Base-by-base conservation (phyloP, 495 filamentous ascomycete genomes). In the Podospora anserina region DNA sequence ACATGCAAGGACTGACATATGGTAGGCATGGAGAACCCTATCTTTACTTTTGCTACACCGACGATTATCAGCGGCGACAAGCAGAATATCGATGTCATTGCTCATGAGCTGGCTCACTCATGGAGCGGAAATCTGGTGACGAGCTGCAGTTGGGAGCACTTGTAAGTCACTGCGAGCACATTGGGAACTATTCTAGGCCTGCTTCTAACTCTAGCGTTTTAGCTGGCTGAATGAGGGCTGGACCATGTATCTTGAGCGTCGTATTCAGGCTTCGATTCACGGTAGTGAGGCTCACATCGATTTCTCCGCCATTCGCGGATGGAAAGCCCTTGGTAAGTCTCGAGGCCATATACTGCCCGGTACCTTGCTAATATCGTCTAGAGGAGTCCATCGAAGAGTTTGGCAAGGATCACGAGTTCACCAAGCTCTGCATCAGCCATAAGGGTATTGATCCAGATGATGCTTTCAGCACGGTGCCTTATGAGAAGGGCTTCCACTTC, bases 61-160 rank as follows among this genome's bases (percentile, higher is more conserved):
- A 96, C 92, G 49, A 91, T 97, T 69, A 92, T 97, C 75, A 91
- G 88, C 34, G 93, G 93, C 61, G 95, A 99, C 72, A 88, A 92
- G 27, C 90, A 96, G 72, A 99, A 99, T 70, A 85, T 99, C 5
- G 94, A 97, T 79, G 94, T 97, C 19, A 97, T 99, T 78, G 94
- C 95, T 3, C 94, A 99, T 75, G 94, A 99, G 78, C 84, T 99
- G 26, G 84, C 88, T 61, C 94, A 98, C 78, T 91, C 87, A 73
- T 97, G 94, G 93, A 94, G 90, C 71, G 95, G 94, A 16, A 99
- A 99, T 73, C 80, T 97, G 3, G 95, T 97, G 9, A 92, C 89
- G 6, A 94, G 91, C 75, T 88, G 89, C 65, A 93, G 88, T 39
- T 99, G 95, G 95, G 93, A 97, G 78, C 94, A 99, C 73, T 97